Conservation (phyloP, 495 filamentous ascomycete species). For the Trichoderma virens region DNA sequence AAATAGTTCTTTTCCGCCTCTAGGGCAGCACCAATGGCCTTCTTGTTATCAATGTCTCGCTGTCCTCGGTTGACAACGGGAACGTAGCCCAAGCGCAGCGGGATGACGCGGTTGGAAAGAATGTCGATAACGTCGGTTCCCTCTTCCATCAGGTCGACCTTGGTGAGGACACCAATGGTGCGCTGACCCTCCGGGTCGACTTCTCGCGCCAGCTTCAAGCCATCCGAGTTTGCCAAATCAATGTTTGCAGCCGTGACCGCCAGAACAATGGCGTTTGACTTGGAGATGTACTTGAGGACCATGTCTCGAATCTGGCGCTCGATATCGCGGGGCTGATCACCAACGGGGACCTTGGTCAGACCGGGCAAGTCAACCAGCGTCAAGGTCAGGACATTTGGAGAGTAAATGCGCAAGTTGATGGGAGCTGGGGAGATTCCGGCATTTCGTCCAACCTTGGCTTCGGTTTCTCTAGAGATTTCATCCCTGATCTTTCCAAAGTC, state of each 20-base stretch:
- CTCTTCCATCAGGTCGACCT: constrained; percentile 99
- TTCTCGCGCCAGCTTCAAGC: constrained; percentile 91
- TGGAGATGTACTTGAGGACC: constrained; percentile 97
- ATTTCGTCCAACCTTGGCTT: constrained; percentile 91
- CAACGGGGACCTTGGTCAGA: constrained; percentile 95
- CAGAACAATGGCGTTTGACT: constrained; percentile 95
- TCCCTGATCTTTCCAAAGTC: constrained; percentile 99
- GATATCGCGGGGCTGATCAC: constrained; percentile 97
- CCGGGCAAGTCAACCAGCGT: constrained; percentile 97
- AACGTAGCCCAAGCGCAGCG: constrained; percentile 90
- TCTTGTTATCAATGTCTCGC: constrained; percentile 95
- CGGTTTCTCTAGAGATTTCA: constrained; percentile 95
- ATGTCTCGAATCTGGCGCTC: constrained; percentile 96
- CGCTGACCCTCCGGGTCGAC: constrained; percentile 97
- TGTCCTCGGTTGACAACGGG: constrained; percentile 99
- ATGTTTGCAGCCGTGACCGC: constrained; percentile 95
- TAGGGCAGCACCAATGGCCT: constrained; percentile 82
- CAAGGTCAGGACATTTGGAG: constrained; percentile 93
- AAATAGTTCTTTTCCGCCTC: constrained; percentile 97
- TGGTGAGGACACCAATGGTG: constrained; percentile 97
- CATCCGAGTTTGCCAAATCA: constrained; percentile 97
- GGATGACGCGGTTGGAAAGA: constrained; percentile 95
- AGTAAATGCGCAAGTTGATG: constrained; percentile 97
- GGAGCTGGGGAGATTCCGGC: constrained; percentile 93
- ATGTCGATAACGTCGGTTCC: constrained; percentile 99